Evolutionary conservation across 805 yeast species (phyloP), one percentile per base, ranked within the genome.

Genomic region (Metschnikowia gelsemii): DNA sequence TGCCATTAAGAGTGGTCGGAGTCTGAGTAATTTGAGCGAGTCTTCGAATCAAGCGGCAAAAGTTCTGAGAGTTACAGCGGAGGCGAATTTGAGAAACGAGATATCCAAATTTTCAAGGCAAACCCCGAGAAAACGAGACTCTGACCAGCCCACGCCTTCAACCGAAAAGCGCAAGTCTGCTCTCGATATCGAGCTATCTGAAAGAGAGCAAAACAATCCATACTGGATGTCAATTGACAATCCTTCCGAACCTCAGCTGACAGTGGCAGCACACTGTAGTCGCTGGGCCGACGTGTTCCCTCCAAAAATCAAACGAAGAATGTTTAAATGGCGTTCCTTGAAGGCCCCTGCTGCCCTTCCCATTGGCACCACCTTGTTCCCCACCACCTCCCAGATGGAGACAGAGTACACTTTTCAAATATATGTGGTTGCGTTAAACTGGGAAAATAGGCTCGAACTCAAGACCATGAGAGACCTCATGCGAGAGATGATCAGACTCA

Each of bases 261-360:
- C 23, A 1, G 25, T 36, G 18, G 38, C 41, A 4, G 40, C 45
- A 6, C 35, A 38, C 23, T 73, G 78, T 32, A 91, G 95, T 5
- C 76, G 95, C 43, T 93, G 99, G 99, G 82, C 82, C 42, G 88
- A 85, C 62, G 95, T 89, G 1, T 87, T 87, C 52, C 96, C 98
- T 0, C 75, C 76, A 11, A 76, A 78, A 31, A 79, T 82, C 12
- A 79, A 75, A 39, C 70, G 86, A 40, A 77, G 78, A 52, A 68
- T 82, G 12, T 82, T 90, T 37, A 90, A 90, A 57, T 93, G 99
- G 99, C 78, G 87, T 39, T 90, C 98, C 0, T 72, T 95, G 39
- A 83, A 89, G 11, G 80, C 96, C 0, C 99, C 99, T 0, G 97
- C 98, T 0, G 84, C 95, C 5, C 68, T 93, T 19, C 99, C 99